Base-by-base conservation (phyloP, 352 stramenopile genomes). In the Pythium dissotocum region DNA sequence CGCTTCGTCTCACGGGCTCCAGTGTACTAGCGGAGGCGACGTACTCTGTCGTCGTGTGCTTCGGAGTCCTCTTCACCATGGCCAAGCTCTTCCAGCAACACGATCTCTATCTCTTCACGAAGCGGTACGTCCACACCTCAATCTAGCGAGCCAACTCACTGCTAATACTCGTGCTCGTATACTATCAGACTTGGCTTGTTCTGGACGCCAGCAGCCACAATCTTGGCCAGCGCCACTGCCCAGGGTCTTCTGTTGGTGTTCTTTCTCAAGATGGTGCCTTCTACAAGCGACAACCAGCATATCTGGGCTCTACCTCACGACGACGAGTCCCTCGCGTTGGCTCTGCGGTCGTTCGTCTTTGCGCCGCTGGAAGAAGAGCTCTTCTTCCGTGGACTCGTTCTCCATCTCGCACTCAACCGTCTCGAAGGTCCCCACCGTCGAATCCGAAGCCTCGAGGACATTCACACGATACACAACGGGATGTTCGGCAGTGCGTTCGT, bases 371-470 rank as follows among this genome's bases (percentile, higher is more conserved):
- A 77, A 51, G 82, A 92, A 66, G 84, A 92, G 58, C 66, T 92
- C 2, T 86, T 88, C 53, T 92, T 90, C 69, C 80, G 84, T 58
- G 80, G 77, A 16, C 33, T 79, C n/a, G 33, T 89, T 6, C 61
- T 83, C 18, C 63, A 86, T n/a, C 58, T 87, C 16, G 57, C 71
- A 0, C 73, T 84, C 35, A 86, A 90, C 56, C 77, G 84, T 7
- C 56, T 82, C 10, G 6, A 46, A 2, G 61, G 67, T 0, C 71
- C 40, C 2, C 18, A 8, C 5, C n/a, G 21, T 32, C 46, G 1
- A 9, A 5, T 28, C 46, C 16, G n/a, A 53, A 30, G 46, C 18
- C 0, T 32, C 21, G 46, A 24, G 4, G 46, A 53, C 21, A 4
- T 53, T 6, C 12, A 14, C 12, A 53, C 7, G 4, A 32, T 53